Conservation (phyloP, 495 filamentous ascomycete species). For the Neurospora cerealis region DNA sequence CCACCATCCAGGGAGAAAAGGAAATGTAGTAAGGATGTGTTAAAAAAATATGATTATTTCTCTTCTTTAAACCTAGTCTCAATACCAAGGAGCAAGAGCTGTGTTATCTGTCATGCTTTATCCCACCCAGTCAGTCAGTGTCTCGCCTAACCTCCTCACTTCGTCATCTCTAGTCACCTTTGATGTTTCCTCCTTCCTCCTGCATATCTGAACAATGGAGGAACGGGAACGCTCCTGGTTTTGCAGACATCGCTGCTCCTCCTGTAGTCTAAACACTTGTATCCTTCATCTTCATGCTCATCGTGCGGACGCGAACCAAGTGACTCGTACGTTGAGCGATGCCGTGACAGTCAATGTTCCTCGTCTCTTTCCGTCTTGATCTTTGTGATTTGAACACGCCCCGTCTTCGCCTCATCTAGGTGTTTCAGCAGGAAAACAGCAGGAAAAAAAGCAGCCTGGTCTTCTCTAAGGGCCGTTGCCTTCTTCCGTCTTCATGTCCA, state of each 20-base stretch:
- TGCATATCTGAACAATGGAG: neutral
- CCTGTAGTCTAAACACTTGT: neutral
- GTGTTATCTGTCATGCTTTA: neutral
- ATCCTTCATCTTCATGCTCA: neutral
- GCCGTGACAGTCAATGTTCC: neutral
- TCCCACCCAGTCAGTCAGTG: neutral
- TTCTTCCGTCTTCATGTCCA: constrained; percentile 33
- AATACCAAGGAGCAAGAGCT: neutral
- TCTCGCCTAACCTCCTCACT: neutral
- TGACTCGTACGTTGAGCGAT: neutral
- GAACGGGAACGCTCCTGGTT: neutral
- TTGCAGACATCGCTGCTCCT: neutral
- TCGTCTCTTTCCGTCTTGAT: neutral
- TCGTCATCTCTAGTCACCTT: neutral
- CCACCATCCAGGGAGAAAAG: constrained; percentile 92
- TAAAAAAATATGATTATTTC: constrained; percentile 4
- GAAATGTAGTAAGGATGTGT: constrained; percentile 3
- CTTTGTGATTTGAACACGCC: neutral
- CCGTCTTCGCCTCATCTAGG: neutral
- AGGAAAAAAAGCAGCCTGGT: neutral
- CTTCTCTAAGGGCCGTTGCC: constrained; percentile 4
- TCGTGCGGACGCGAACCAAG: neutral
- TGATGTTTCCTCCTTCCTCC: neutral
- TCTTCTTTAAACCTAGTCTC: neutral
- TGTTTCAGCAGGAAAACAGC: neutral